Evolutionary conservation across 805 yeast genomes (phyloP), one percentile per base, ranked within the genome.

Genomic region (Cyberlindnera saturnus): DNA sequence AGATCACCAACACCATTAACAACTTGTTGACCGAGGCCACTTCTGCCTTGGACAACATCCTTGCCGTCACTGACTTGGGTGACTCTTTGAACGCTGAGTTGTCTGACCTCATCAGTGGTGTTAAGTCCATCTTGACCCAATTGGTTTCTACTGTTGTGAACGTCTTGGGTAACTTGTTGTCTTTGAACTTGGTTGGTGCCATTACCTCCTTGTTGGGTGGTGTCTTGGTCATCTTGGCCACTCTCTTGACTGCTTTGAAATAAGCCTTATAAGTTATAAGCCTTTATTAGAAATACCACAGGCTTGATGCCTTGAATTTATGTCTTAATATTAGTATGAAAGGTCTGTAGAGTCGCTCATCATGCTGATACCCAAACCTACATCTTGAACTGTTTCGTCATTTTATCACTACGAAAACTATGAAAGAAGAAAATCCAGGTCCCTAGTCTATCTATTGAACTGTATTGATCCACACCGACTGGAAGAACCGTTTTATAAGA

Each of bases 111-210:
- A 23, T 45, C 32, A 4, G 34, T 13, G 6, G 28, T 11, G 45
- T 17, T 17, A 17, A 11, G 23, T 45, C 34, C 40, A 46, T 34
- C 16, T 11, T 2, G 44, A 40, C 38, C 28, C 28, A 23, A 23
- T 14, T 49, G n/a, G 35, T 39, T 11, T 4, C 40, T 19, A 43
- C 49, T 16, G 23, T 51, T 19, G 11, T 19, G 16, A 18, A 32
- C 10, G 42, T 43, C 32, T 7, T 40, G 14, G 29, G 29, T 15
- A 32, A 32, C 43, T 47, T 47, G 40, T 28, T 46, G 23, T 17
- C 39, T 6, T 39, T 45, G 32, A 47, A 49, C 51, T 41, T 49
- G 42, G 37, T 37, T 33, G 55, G 51, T 40, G 43, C 47, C 34
- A 48, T 50, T 28, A 42, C 48, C 16, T 32, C 48, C 28, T 40